These are phyloP conservation scores for Jatropha multifida DNA, from an alignment of 441 rosid species.

Conservation along the genomic window DNA sequence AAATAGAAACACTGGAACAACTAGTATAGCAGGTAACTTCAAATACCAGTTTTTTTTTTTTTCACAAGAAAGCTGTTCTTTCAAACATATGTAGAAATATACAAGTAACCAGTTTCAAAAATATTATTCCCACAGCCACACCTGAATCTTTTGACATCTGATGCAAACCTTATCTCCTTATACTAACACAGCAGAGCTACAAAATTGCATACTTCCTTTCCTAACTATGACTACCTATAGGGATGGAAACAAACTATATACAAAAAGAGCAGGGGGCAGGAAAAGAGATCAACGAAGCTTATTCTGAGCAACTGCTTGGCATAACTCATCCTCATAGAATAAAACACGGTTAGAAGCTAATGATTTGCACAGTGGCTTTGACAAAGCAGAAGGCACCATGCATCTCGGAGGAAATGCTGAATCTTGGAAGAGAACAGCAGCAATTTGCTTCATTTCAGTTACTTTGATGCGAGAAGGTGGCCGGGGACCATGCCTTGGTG, in stretches of 20 bases:
- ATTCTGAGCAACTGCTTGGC: slow-evolving; percentile 97
- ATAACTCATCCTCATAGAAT: slow-evolving; percentile 89
- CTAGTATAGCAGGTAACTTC: background rate
- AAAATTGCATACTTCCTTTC: slow-evolving; percentile 59
- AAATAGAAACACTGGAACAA: background rate
- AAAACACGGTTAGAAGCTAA: slow-evolving; percentile 80
- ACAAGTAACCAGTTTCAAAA: slow-evolving; percentile 41
- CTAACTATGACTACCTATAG: slow-evolving; percentile 38
- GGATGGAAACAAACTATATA: slow-evolving; percentile 45
- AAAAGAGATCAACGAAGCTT: slow-evolving; percentile 62
- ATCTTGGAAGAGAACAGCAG: slow-evolving; percentile 94
- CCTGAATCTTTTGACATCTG: slow-evolving; percentile 28
- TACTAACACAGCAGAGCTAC: slow-evolving; percentile 47
- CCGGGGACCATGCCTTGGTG: slow-evolving; percentile 88
- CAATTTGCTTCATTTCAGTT: slow-evolving; percentile 73
- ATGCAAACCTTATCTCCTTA: slow-evolving; percentile 31
- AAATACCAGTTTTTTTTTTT: too few species aligned
- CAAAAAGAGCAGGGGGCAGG: slow-evolving; percentile 19
- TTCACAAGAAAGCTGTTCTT: slow-evolving; percentile 25
- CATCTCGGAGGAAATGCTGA: slow-evolving; percentile 69
- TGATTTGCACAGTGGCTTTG: slow-evolving; percentile 80
- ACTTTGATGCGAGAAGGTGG: slow-evolving; percentile 73
- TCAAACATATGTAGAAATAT: slow-evolving; percentile 43
- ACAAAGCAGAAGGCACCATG: slow-evolving; percentile 70
- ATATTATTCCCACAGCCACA: slow-evolving; percentile 34